These are phyloP conservation scores for Omphalotus guepiniiformis DNA, from an alignment of 768 basidiomycete genomes.

Conservation along the genomic window DNA sequence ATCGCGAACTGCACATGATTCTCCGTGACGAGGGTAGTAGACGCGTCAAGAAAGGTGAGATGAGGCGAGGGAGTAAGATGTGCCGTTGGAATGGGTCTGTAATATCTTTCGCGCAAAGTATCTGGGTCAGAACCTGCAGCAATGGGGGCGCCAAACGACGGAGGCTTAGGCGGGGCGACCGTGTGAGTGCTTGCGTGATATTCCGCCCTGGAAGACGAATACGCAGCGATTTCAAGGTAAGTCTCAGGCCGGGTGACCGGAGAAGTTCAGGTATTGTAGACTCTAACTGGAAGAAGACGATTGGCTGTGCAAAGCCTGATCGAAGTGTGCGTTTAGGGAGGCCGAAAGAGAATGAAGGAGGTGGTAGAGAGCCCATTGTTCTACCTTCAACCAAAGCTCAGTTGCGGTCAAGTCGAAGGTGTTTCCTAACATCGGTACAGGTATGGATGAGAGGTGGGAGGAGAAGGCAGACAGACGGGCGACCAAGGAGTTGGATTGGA, in stretches of 20 bases:
- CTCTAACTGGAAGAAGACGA: conserved; percentile 78
- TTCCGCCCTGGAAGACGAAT: conserved; percentile 71
- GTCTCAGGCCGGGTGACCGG: conserved; percentile 42
- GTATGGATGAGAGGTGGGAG: conserved; percentile 59
- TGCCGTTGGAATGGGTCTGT: neutral
- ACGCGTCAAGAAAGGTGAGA: conserved; percentile 69
- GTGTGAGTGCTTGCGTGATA: conserved; percentile 39
- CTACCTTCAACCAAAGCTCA: too few relatives aligned
- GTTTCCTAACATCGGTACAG: too few relatives aligned
- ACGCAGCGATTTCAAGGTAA: conserved; percentile 51
- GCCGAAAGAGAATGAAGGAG: neutral
- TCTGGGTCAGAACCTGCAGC: neutral
- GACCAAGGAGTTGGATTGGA: conserved; percentile 54
- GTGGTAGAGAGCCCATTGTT: too few relatives aligned
- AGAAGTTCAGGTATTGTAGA: conserved; percentile 41
- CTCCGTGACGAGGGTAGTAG: conserved; percentile 57
- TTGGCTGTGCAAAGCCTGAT: conserved; percentile 71
- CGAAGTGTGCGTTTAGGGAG: conserved; percentile 19
- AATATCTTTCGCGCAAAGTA: neutral
- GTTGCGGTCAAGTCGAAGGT: too few relatives aligned
- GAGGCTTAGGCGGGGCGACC: conserved; percentile 15
- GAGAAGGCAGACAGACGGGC: conserved; percentile 57
- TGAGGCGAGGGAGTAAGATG: conserved; percentile 23
- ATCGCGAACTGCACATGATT: conserved; percentile 53
- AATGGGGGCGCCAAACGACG: conserved; percentile 4